These are phyloP conservation scores for Exophiala xenobiotica DNA, from an alignment of 2,329 filamentous ascomycete species.

Conservation along the genomic window DNA sequence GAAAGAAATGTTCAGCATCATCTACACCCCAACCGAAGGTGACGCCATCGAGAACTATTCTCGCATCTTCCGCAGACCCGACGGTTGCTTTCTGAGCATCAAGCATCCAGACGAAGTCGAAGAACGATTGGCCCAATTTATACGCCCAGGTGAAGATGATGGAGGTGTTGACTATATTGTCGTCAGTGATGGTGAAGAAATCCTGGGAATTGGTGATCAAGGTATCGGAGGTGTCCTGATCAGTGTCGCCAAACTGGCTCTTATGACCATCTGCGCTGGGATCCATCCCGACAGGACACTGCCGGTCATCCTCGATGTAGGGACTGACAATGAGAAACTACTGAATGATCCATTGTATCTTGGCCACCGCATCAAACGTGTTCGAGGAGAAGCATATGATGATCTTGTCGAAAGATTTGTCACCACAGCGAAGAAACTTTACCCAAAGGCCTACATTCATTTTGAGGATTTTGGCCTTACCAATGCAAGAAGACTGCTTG, in stretches of 20 bases:
- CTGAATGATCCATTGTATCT: constrained; percentile 77
- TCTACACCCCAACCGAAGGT: constrained; percentile 81
- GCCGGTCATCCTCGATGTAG: constrained; percentile 80
- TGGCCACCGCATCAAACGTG: constrained; percentile 66
- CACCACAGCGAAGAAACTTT: constrained; percentile 63
- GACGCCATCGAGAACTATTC: constrained; percentile 87
- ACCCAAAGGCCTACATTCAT: constrained; percentile 79
- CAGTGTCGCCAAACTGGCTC: constrained; percentile 75
- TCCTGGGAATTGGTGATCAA: constrained; percentile 82
- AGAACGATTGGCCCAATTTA: constrained; percentile 63
- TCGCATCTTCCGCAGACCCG: constrained; percentile 70
- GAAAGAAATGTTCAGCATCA: constrained; percentile 84
- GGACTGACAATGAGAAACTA: constrained; percentile 75
- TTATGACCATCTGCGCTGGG: constrained; percentile 84
- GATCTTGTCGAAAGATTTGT: constrained; percentile 75
- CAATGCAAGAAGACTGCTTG: constrained; percentile 74
- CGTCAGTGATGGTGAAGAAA: constrained; percentile 70
- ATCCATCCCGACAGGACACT: constrained; percentile 76
- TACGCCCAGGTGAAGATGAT: constrained; percentile 1
- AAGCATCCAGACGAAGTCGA: constrained; percentile 65
- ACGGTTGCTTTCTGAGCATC: constrained; percentile 80
- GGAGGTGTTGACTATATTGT: constrained; percentile 77
- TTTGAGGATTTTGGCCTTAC: constrained; percentile 83
- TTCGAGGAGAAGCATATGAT: constrained; percentile 71
- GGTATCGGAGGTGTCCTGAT: constrained; percentile 83